These are phyloP conservation scores for Aspergillus nomiae DNA, from an alignment of 2,329 filamentous ascomycete species.

Conservation along the genomic window DNA sequence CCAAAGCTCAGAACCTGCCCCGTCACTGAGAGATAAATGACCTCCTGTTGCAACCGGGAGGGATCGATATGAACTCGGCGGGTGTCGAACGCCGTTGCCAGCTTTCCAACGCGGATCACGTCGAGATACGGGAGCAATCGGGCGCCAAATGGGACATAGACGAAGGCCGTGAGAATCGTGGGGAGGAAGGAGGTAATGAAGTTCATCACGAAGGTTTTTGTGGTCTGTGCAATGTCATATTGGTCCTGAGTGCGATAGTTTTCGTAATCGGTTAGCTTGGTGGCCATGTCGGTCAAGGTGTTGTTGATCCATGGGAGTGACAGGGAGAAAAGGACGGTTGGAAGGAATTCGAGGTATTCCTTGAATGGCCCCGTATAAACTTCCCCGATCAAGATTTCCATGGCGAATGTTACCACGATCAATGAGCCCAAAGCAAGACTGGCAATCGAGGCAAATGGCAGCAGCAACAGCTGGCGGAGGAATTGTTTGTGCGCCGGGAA, in stretches of 20 bases:
- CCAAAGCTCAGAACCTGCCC: constrained; percentile 87
- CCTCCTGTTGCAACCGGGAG: constrained; percentile 79
- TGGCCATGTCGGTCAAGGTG: constrained; percentile 74
- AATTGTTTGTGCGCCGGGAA: constrained; percentile 78
- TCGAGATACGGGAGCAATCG: constrained; percentile 83
- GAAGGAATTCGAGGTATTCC: constrained; percentile 78
- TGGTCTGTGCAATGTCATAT: constrained; percentile 79
- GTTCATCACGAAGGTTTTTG: constrained; percentile 94
- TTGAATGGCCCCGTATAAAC: constrained; percentile 90
- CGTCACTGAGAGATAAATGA: constrained; percentile 95
- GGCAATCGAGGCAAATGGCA: constrained; percentile 81
- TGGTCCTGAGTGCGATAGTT: constrained; percentile 90
- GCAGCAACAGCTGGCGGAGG: constrained; percentile 73
- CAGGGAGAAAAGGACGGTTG: constrained; percentile 82
- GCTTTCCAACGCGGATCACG: constrained; percentile 67
- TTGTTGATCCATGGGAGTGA: constrained; percentile 77
- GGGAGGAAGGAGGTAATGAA: constrained; percentile 95
- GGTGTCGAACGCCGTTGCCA: constrained; percentile 30
- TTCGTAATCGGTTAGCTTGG: constrained; percentile 76
- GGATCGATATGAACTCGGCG: constrained; percentile 76
- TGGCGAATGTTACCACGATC: constrained; percentile 83
- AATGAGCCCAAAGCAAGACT: constrained; percentile 73
- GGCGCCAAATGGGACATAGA: constrained; percentile 89
- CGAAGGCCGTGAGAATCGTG: constrained; percentile 88
- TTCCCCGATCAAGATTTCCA: constrained; percentile 95